phyloP scores from a whole-genome alignment of 345 rosid species.

The Populus pruinosa region DNA sequence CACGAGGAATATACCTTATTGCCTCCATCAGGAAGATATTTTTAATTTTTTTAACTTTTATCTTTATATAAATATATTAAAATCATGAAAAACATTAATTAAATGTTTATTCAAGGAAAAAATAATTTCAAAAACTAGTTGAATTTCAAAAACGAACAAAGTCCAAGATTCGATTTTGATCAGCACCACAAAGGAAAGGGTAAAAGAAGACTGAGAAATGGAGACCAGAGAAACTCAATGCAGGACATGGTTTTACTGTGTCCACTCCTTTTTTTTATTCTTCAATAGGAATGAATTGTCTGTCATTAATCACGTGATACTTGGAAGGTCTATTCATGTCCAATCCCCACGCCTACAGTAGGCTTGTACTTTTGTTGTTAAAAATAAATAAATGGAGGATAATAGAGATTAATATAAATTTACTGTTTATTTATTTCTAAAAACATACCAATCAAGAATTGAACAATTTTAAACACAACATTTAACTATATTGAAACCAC shows the following conservation, averaged over 20 bases:
- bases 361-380: background rate
- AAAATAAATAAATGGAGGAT: background rate
- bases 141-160: no score
- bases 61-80: no score
- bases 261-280: background rate
- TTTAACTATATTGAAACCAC: background rate
- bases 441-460: background rate
- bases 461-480: background rate
- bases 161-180: background rate
- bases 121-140: no score
- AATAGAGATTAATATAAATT: background rate
- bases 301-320: conserved; percentile 3
- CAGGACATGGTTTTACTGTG: background rate
- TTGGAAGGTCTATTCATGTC: background rate
- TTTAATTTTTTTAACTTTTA: no score
- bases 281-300: background rate
- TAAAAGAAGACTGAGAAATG: background rate
- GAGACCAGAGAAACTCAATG: conserved; percentile 8
- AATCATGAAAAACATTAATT: no score
- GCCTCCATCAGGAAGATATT: no score
- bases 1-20: no score
- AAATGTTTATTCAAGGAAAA: no score
- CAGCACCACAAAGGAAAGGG: background rate
- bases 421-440: background rate
- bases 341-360: background rate